Conservation (phyloP, 257 asterid genomes). For the Rubia yunnanensis region DNA sequence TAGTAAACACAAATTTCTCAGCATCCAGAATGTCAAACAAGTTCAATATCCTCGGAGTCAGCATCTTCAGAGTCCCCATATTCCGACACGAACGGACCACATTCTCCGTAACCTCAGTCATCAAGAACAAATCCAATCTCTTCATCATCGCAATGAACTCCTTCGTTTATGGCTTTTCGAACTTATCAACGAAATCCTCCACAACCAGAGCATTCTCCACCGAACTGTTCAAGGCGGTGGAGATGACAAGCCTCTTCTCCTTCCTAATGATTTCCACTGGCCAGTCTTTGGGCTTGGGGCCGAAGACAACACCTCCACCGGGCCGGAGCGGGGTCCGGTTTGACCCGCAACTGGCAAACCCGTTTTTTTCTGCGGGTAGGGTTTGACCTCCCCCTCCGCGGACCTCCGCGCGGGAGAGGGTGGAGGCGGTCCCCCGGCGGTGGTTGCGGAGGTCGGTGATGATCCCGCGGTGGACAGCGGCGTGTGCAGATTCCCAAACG, state of each 20-base stretch:
- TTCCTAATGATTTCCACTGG: conserved; percentile 73
- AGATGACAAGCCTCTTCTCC: conserved; percentile 76
- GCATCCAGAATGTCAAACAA: conserved; percentile 82
- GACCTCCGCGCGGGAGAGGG: conserved; percentile 89
- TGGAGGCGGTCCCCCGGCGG: conserved; percentile 95
- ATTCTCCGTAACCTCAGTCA: conserved; percentile 72
- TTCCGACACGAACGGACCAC: conserved; percentile 66
- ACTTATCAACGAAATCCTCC: conserved; percentile 68
- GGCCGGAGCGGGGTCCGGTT: conserved; percentile 86
- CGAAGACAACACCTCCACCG: conserved; percentile 91
- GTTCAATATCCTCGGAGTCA: conserved; percentile 88
- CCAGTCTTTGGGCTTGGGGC: conserved; percentile 97
- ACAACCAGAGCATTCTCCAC: conserved; percentile 56
- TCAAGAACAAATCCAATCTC: conserved; percentile 71
- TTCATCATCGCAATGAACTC: conserved; percentile 65
- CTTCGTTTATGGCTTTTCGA: conserved; percentile 82
- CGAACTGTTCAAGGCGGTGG: conserved; percentile 86
- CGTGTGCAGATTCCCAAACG: conserved; percentile 81
- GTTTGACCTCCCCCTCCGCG: conserved; percentile 87
- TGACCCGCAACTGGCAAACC: conserved; percentile 93
- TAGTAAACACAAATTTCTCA: conserved; percentile 62
- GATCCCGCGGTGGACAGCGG: conserved; percentile 95
- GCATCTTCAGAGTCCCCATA: conserved; percentile 68
- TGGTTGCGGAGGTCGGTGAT: conserved; percentile 81
- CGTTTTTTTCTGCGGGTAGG: conserved; percentile 82